Evolutionary conservation across 192 early-diverging fungal species (phyloP).

Genomic region (Thamnidium elegans): DNA sequence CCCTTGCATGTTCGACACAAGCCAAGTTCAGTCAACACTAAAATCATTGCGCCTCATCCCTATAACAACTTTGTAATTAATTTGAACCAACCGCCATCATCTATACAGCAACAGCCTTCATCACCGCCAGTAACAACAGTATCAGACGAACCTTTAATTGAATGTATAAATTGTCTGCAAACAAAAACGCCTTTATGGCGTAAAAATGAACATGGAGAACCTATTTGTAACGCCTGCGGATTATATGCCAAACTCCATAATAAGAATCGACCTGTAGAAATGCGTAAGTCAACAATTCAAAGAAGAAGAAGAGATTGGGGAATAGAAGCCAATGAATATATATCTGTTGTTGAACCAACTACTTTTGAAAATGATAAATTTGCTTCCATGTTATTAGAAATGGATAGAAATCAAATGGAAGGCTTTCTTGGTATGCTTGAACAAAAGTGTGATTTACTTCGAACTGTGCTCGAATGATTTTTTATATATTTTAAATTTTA

Average conservation of each 20-base stretch:
- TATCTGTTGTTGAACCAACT: not conserved
- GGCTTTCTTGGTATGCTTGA: slow-evolving; percentile 51
- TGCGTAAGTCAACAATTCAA: slow-evolving; percentile 53
- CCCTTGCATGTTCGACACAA: slow-evolving; percentile 49
- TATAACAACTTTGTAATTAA: not conserved
- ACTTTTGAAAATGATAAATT: slow-evolving; percentile 20
- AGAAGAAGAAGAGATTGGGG: slow-evolving; percentile 48
- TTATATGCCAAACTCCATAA: slow-evolving; percentile 53
- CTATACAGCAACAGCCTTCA: no score
- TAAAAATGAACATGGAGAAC: slow-evolving; percentile 64
- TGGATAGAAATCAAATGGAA: slow-evolving; percentile 50
- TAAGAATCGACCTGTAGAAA: slow-evolving; percentile 42
- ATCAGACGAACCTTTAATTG: not conserved
- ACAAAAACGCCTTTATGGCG: slow-evolving; percentile 82
- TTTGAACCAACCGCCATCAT: no score
- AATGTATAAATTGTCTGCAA: slow-evolving; percentile 71
- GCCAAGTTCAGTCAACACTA: no score
- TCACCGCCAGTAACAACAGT: no score
- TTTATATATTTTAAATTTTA: no score
- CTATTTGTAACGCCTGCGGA: slow-evolving; percentile 86
- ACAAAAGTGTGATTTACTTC: slow-evolving; percentile 44
- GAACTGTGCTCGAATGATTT: not conserved
- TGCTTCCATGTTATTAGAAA: slow-evolving; percentile 22
- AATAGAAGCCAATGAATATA: not conserved
- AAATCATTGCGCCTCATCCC: not conserved